Evolutionary conservation across 2,329 filamentous ascomycete species (phyloP).

Genomic region (Sodiomyces alkalinus): DNA sequence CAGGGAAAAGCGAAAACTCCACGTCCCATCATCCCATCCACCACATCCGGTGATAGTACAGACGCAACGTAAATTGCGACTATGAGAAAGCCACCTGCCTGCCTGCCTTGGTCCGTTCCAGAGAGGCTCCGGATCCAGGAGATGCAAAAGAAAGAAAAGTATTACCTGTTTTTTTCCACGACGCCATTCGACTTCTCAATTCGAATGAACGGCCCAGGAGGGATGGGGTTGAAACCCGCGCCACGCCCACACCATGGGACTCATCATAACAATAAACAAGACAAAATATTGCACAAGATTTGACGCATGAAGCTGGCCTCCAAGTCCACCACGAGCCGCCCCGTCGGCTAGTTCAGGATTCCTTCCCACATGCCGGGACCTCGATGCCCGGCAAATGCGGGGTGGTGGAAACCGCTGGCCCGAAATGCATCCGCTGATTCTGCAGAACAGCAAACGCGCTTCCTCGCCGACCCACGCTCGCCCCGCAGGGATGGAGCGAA

Average conservation of each 20-base stretch:
- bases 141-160: too few species aligned
- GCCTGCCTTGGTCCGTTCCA: too few species aligned
- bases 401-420: too few species aligned
- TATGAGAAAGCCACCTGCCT: constrained; percentile 7
- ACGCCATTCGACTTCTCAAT: constrained; percentile 18
- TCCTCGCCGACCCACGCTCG: constrained; percentile 28
- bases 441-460: constrained; percentile 51
- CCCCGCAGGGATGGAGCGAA: not conserved
- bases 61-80: constrained; percentile 4
- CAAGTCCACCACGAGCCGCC: too few species aligned
- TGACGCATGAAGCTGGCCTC: not conserved
- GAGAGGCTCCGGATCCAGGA: constrained; percentile 21
- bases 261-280: too few species aligned
- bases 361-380: constrained; percentile 54
- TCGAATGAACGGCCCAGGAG: too few species aligned
- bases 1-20: constrained; percentile 3
- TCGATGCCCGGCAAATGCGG: constrained; percentile 31
- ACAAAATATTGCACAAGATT: too few species aligned
- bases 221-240: too few species aligned
- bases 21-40: constrained; percentile 4
- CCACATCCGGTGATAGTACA: constrained; percentile 8
- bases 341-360: constrained; percentile 40
- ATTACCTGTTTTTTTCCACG: constrained; percentile 24
- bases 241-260: too few species aligned
- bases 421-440: too few species aligned